phyloP scores from a whole-genome alignment of 2,329 filamentous ascomycete genomes.

The Claviceps lovelessii region DNA sequence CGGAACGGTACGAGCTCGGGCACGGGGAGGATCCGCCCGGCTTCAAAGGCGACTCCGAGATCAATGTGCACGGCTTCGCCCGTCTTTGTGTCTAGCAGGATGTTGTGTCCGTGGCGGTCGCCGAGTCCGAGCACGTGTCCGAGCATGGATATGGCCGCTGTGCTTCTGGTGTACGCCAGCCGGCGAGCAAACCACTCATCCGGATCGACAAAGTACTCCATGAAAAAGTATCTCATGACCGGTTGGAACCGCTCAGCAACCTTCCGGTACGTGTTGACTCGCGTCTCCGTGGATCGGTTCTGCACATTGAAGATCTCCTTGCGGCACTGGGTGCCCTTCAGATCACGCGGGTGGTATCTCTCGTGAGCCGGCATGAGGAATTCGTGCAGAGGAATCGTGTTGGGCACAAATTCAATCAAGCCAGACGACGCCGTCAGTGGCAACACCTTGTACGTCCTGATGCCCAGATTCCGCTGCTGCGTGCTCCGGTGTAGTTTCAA shows the following conservation, averaged over 20 bases:
- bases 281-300: constrained; percentile 50
- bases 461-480: constrained; percentile 73
- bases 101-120: constrained; percentile 93
- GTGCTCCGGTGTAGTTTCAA: constrained; percentile 76
- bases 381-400: constrained; percentile 84
- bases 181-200: constrained; percentile 91
- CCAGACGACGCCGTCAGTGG: constrained; percentile 74
- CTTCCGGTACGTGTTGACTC: constrained; percentile 61
- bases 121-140: constrained; percentile 87
- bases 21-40: constrained; percentile 84
- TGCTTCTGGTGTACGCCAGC: constrained; percentile 82
- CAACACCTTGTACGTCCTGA: constrained; percentile 93
- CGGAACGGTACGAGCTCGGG: constrained; percentile 94
- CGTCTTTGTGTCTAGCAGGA: constrained; percentile 74
- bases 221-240: constrained; percentile 93
- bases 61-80: constrained; percentile 97
- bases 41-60: constrained; percentile 91
- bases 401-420: constrained; percentile 90
- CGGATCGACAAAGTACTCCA: constrained; percentile 83
- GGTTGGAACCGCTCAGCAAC: constrained; percentile 76
- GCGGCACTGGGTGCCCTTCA: constrained; percentile 61
- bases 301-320: constrained; percentile 66
- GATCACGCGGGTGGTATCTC: constrained; percentile 70
- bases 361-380: constrained; percentile 86
- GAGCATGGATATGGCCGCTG: constrained; percentile 87